Evolutionary conservation across 1,139 yeast genomes (phyloP).

Genomic region (Casaregolazyma suthepensis): DNA sequence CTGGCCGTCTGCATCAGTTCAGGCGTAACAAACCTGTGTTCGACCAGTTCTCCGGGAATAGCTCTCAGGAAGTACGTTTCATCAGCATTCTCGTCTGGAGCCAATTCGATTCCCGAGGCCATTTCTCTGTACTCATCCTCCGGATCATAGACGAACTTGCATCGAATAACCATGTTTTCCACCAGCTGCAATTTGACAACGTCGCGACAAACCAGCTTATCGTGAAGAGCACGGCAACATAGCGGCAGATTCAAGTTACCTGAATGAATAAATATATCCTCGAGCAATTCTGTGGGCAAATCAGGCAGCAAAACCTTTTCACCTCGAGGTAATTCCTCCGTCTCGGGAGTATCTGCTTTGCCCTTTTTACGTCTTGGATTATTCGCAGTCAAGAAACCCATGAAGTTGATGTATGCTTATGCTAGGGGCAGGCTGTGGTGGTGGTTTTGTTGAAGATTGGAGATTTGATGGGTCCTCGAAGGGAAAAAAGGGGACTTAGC

Average conservation of each 20-base stretch:
- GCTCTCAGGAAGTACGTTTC: not conserved
- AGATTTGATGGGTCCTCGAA: not conserved
- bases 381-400: conserved; percentile 9
- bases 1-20: conserved; percentile 11
- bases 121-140: not conserved
- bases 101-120: not conserved
- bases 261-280: conserved; percentile 16
- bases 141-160: not conserved
- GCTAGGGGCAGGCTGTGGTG: too few species aligned
- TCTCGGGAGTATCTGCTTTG: not conserved
- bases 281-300: conserved; percentile 18
- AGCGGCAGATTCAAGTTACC: conserved; percentile 12
- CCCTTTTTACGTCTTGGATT: conserved; percentile 7
- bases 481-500: not conserved
- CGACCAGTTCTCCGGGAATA: not conserved
- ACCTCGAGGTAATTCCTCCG: not conserved
- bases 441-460: not conserved
- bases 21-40: conserved; percentile 9
- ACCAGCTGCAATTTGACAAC: conserved; percentile 8
- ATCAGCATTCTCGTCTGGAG: not conserved
- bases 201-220: conserved; percentile 11
- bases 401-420: not conserved
- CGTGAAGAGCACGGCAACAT: conserved; percentile 10
- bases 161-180: not conserved
- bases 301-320: conserved; percentile 10